Evolutionary conservation across 768 basidiomycete genomes (phyloP), one percentile per base, ranked within the genome.

Genomic region (Daedaleopsis nitida): DNA sequence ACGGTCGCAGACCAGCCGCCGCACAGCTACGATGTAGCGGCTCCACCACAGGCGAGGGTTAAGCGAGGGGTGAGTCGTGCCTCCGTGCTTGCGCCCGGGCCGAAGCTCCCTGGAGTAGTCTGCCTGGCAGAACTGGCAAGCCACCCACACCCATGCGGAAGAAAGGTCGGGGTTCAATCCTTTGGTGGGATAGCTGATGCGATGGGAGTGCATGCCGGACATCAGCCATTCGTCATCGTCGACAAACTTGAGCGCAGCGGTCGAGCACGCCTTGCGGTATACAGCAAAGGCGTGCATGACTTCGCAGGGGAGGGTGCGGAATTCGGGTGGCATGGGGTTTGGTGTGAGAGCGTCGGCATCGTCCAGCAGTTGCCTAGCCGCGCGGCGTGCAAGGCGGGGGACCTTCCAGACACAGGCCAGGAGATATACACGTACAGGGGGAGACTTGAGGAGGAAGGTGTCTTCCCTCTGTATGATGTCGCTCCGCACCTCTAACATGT

Each of bases 401-500:
- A 42, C 3, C 10, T 42, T 17, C 13, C 17, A 42, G 10, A 17
- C 39, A 17, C 39, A 42, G 13, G 39, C 39, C 10, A 42, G 39
- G 39, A 42, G 39, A 17, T 42, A 42, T 3, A 42, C 39, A 17
- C 39, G 39, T 42, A 42, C 3, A 2, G 39, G 39, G 5, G 39
- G 17, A 5, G 39, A 13, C 5, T 42, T 17, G 13, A 42, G 11
- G 39, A 42, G 17, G 39, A 42, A 42, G 3, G 39, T 2, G 17
- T 42, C 39, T 12, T 42, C 39, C 13, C 27, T 32, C 27, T 32
- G 27, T 7, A 32, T 32, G 39, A 42, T 12, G 17, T 42, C 39
- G 39, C 17, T 17, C 39, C 11, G 24, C 23, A 52, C 3, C 10
- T 12, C 38, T 32, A 14, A 35, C 57, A 69, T 55, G 19, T 64